Conservation (phyloP, 2,329 filamentous ascomycete species). For the Cladosporium phlei region DNA sequence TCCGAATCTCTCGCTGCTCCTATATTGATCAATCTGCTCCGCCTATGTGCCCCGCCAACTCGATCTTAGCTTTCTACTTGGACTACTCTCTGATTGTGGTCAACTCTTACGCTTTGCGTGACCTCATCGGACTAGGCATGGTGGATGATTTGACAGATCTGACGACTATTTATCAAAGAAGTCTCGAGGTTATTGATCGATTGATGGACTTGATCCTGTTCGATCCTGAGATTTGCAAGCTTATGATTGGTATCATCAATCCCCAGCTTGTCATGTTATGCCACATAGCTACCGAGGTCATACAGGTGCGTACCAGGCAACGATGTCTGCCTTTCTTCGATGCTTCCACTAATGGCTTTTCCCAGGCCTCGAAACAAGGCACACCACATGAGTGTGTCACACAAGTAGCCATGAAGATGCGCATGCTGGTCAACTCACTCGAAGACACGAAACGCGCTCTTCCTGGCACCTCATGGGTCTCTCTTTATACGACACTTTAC, state of each 20-base stretch:
- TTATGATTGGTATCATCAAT: constrained; percentile 5
- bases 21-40: background rate
- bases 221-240: background rate
- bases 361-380: constrained; percentile 1
- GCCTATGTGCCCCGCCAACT: background rate
- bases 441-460: constrained; percentile 4
- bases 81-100: constrained; percentile 10
- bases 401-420: background rate
- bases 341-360: no score
- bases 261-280: constrained; percentile 10
- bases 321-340: no score
- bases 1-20: constrained; percentile 1
- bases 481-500: constrained; percentile 6
- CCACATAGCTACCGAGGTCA: constrained; percentile 7
- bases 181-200: background rate
- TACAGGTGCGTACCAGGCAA: background rate
- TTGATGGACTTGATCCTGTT: constrained; percentile 8
- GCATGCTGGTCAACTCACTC: constrained; percentile 2
- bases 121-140: constrained; percentile 1
- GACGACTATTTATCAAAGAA: constrained; percentile 4
- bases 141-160: background rate
- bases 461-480: constrained; percentile 5
- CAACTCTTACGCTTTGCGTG: constrained; percentile 8
- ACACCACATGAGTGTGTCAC: background rate
- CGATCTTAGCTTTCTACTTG: constrained; percentile 5